Conservation (phyloP, 2,329 filamentous ascomycete species). For the Cadophora luteo-olivacea region DNA sequence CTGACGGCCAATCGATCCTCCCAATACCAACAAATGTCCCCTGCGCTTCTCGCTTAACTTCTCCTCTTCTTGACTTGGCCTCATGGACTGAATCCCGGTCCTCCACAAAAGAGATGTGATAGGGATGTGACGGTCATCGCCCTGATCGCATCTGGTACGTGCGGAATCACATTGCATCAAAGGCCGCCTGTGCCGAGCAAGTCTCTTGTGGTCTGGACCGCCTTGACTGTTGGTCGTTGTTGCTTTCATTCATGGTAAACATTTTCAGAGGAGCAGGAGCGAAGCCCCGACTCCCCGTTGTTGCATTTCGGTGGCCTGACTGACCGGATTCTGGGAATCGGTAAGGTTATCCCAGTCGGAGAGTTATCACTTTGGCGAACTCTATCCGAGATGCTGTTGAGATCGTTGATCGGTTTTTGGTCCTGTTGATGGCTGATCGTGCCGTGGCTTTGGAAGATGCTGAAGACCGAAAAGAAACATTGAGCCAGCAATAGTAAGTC, state of each 20-base stretch:
- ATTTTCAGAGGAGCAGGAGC: neutral
- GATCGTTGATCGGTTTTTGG: neutral
- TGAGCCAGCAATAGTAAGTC: neutral
- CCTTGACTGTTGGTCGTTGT: neutral
- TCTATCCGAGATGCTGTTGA: neutral
- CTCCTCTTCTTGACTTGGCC: constrained; percentile 1
- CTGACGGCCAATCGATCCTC: neutral
- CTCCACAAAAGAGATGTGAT: neutral
- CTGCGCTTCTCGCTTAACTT: neutral
- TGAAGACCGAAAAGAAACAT: neutral
- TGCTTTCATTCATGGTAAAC: neutral
- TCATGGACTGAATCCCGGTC: neutral
- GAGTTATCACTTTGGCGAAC: neutral
- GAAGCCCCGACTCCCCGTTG: neutral
- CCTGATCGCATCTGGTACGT: neutral
- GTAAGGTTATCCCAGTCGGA: neutral
- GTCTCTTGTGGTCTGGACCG: neutral
- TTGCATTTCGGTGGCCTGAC: neutral
- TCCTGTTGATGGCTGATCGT: neutral
- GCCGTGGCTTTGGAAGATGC: neutral
- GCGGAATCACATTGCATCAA: neutral
- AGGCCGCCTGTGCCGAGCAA: neutral
- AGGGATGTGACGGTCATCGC: constrained; percentile 2
- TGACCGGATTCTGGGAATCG: neutral
- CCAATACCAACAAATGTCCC: constrained; percentile 6